phyloP scores from a whole-genome alignment of 495 filamentous ascomycete species.

The Choiromyces venosus region DNA sequence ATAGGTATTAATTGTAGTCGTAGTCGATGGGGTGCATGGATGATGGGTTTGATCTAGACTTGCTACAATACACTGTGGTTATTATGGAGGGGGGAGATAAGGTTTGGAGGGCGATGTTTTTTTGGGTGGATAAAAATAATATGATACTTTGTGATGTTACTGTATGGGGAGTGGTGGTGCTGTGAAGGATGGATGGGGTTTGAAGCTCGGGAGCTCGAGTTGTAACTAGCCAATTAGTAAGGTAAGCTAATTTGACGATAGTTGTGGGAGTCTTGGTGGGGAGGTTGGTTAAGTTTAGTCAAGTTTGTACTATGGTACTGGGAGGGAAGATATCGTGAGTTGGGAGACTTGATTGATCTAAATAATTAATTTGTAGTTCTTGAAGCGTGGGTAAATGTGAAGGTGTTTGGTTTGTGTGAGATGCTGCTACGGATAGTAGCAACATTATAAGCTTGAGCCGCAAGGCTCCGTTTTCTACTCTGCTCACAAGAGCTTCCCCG shows the following conservation, averaged over 20 bases:
- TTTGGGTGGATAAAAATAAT: constrained; percentile 3
- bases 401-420: not conserved
- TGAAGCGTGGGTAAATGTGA: not conserved
- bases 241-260: not conserved
- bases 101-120: not conserved
- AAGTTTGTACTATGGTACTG: no score
- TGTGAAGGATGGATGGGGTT: not conserved
- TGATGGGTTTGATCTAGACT: not conserved
- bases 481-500: not conserved
- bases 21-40: constrained; percentile 1
- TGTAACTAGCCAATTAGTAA: no score
- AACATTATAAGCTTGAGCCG: not conserved
- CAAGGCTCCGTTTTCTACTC: not conserved
- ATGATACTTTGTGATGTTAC: not conserved
- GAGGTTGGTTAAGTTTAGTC: not conserved
- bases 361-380: no score
- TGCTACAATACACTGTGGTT: not conserved
- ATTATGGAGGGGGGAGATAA: not conserved
- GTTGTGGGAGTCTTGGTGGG: not conserved
- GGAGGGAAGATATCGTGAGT: no score
- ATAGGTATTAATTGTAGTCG: no score
- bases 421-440: not conserved
- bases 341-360: no score
- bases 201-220: not conserved
- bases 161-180: not conserved